phyloP scores from a whole-genome alignment of 2,329 filamentous ascomycete genomes.

The Grosmannia serpens region DNA sequence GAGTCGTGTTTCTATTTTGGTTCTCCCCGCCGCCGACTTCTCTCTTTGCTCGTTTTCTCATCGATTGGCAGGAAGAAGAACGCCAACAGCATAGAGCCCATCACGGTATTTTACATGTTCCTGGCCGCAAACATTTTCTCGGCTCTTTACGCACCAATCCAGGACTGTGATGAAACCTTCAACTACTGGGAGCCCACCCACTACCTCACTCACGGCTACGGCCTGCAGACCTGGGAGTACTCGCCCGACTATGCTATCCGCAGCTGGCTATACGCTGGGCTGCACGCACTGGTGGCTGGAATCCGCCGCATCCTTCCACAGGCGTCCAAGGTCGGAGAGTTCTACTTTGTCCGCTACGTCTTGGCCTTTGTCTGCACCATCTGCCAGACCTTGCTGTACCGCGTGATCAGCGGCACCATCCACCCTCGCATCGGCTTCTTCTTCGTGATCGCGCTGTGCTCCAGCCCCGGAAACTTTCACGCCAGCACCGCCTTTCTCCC shows the following conservation, averaged over 20 bases:
- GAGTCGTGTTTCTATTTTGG: background rate
- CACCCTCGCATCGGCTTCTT: slow-evolving; percentile 77
- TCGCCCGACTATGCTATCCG: slow-evolving; percentile 89
- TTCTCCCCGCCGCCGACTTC: background rate
- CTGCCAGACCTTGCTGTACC: slow-evolving; percentile 73
- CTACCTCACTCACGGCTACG: slow-evolving; percentile 85
- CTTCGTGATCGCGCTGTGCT: slow-evolving; percentile 65
- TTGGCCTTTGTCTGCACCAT: slow-evolving; percentile 68
- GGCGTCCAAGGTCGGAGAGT: slow-evolving; percentile 57
- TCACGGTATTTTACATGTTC: slow-evolving; percentile 71
- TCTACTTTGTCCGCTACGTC: slow-evolving; percentile 72
- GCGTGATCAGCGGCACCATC: slow-evolving; percentile 62
- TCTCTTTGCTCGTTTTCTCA: background rate
- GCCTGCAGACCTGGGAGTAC: slow-evolving; percentile 97
- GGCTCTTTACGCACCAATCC: slow-evolving; percentile 77
- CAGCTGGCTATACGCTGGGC: slow-evolving; percentile 79
- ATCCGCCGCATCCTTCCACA: slow-evolving; percentile 52
- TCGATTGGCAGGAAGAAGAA: slow-evolving; percentile 26
- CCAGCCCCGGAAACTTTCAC: slow-evolving; percentile 88
- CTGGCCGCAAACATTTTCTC: slow-evolving; percentile 62
- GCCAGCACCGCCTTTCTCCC: slow-evolving; percentile 78
- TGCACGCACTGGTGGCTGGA: slow-evolving; percentile 66
- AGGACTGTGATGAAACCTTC: slow-evolving; percentile 97
- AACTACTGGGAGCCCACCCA: slow-evolving; percentile 99
- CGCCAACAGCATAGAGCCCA: slow-evolving; percentile 56